Percentiles rank a stretch among this genome's conserved stretches.
These are phyloP conservation scores for Solanum chilense DNA, from an alignment of 257 asterid genomes.

Conservation along the genomic window DNA sequence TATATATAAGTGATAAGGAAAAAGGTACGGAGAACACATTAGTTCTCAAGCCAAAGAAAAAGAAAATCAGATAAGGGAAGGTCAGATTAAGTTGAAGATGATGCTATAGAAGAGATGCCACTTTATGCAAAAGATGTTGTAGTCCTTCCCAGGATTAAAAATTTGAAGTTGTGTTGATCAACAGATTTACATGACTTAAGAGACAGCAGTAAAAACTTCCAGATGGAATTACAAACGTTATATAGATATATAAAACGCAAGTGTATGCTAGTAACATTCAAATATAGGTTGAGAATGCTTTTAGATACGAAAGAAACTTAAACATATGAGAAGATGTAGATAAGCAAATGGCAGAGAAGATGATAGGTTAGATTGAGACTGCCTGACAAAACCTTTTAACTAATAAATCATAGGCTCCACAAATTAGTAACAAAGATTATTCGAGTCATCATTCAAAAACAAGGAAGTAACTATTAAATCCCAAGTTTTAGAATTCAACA, in stretches of 20 bases:
- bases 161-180: background rate
- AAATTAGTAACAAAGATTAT: background rate
- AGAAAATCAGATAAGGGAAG: background rate
- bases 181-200: background rate
- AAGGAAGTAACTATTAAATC: background rate
- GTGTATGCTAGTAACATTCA: background rate
- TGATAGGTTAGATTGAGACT: background rate
- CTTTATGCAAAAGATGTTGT: background rate
- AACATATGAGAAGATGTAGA: background rate
- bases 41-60: background rate
- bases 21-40: background rate
- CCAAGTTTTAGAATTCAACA: background rate
- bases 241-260: background rate
- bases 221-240: background rate
- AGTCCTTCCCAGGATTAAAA: background rate
- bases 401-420: background rate
- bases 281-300: background rate
- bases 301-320: background rate
- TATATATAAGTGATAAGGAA: background rate
- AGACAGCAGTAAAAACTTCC: background rate
- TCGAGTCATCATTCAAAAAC: background rate
- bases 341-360: background rate
- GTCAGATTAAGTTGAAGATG: background rate
- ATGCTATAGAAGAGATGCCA: background rate
- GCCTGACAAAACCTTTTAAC: background rate